phyloP scores from a whole-genome alignment of 2,329 filamentous ascomycete species.

The Penicillium occitanis region DNA sequence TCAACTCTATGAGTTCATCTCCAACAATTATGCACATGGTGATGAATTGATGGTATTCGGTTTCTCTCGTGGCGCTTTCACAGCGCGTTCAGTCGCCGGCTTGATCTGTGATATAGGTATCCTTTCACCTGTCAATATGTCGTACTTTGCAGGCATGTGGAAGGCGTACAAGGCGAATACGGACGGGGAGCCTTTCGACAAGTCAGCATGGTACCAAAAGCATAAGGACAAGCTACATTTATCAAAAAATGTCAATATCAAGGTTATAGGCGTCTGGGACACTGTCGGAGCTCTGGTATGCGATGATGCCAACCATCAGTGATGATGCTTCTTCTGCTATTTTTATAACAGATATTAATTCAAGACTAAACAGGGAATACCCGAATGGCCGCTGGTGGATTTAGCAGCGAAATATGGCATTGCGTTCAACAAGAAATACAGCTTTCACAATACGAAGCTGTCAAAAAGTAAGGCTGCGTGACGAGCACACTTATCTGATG shows the following conservation, averaged over 20 bases:
- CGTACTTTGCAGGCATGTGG: background rate
- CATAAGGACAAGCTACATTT: conserved; percentile 11
- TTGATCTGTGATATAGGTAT: conserved; percentile 37
- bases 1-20: conserved; percentile 27
- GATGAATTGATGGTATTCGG: conserved; percentile 42
- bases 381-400: background rate
- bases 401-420: conserved; percentile 25
- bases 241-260: conserved; percentile 28
- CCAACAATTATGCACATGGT: conserved; percentile 36
- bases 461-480: conserved; percentile 24
- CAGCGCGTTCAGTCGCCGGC: conserved; percentile 37
- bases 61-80: conserved; percentile 41
- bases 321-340: background rate
- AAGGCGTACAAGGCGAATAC: background rate
- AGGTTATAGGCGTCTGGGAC: conserved; percentile 35
- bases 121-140: conserved; percentile 16
- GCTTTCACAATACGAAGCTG: conserved; percentile 34
- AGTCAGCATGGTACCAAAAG: background rate
- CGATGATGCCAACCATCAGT: background rate
- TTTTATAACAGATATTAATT: too few relatives aligned
- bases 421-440: conserved; percentile 32
- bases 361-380: background rate
- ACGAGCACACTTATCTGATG: background rate
- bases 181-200: background rate
- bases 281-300: conserved; percentile 32